Evolutionary conservation across 179 eudicot genomes (phyloP), one percentile per base, ranked within the genome.

Genomic region (Silene coronaria): DNA sequence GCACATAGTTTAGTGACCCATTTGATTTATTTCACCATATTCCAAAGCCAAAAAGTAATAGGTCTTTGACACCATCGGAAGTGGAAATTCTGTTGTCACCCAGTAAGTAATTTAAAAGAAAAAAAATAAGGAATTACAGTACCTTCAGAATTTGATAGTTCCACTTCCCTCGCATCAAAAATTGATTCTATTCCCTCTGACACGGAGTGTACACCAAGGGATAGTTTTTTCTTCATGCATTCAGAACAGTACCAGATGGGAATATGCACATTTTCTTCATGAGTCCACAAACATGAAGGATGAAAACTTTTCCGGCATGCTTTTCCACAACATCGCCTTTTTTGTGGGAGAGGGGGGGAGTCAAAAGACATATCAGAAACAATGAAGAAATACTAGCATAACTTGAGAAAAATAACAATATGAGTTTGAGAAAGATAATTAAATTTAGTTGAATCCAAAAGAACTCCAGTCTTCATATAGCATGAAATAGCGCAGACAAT

Each of bases 81-180:
- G n/a, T 51, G 57, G 3, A 51, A 17, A 51, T 5, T 12, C 6
- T 3, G n/a, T 51, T 13, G 57, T 13, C 57, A 51, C 16, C 57
- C 1, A 13, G 57, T 17, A 48, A 63, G 7, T 13, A 27, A 23
- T 11, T 58, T 11, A 17, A 22, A 61, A 21, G 30, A 2, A 23
- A 71, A 34, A 70, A 63, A 51, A 45, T n/a, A 53, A 5, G 61
- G 9, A 24, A 58, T 13, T 22, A 32, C 62, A 79, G 55, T 76
- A 85, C 92, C 91, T 86, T 82, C 79, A 80, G 75, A 51, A 73
- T 84, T 81, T 46, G 83, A 76, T 64, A 78, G 77, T 62, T 81
- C 86, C 81, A 82, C 87, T 84, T 87, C 96, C 83, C 94, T 85
- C 65, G 75, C 83, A 84, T 88, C 91, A 87, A 88, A 86, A 80